These are phyloP conservation scores for Gyrodon lividus DNA, from an alignment of 768 basidiomycete species.

Conservation along the genomic window DNA sequence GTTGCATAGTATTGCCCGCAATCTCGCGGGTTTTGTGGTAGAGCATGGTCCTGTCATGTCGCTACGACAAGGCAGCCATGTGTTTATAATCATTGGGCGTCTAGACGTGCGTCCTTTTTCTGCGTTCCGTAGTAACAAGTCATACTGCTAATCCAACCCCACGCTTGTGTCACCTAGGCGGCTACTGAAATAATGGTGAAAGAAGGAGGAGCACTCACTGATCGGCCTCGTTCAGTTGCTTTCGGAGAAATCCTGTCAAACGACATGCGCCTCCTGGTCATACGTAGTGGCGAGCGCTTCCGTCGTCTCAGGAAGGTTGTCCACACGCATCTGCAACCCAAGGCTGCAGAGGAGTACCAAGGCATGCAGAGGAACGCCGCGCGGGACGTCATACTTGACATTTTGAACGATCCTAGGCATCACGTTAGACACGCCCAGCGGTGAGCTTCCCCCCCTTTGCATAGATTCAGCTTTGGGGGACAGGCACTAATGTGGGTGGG, in stretches of 20 bases:
- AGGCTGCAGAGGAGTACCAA: constrained; percentile 43
- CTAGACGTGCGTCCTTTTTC: constrained; percentile 14
- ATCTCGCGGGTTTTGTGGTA: constrained; percentile 52
- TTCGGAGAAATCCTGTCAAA: constrained; percentile 35
- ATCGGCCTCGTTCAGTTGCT: too few relatives aligned
- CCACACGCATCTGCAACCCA: constrained; percentile 53
- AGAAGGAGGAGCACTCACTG: constrained; percentile 32
- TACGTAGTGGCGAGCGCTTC: constrained; percentile 29
- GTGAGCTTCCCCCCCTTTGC: too few relatives aligned
- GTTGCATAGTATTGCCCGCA: constrained; percentile 14
- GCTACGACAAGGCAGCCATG: constrained; percentile 43
- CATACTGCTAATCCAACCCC: not conserved
- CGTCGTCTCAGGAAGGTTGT: constrained; percentile 42
- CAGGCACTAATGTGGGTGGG: too few relatives aligned
- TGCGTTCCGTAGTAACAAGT: not conserved
- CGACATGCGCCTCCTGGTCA: constrained; percentile 31
- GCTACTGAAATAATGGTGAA: constrained; percentile 42
- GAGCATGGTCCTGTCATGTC: constrained; percentile 60
- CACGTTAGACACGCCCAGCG: too few relatives aligned
- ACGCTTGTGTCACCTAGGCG: constrained; percentile 19
- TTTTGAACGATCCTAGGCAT: too few relatives aligned
- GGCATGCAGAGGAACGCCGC: too few relatives aligned
- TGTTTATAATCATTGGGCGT: constrained; percentile 18
- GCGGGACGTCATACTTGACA: too few relatives aligned
- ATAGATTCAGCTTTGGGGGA: too few relatives aligned